These are phyloP conservation scores for Salix exigua DNA, from an alignment of 345 rosid species.

Conservation along the genomic window DNA sequence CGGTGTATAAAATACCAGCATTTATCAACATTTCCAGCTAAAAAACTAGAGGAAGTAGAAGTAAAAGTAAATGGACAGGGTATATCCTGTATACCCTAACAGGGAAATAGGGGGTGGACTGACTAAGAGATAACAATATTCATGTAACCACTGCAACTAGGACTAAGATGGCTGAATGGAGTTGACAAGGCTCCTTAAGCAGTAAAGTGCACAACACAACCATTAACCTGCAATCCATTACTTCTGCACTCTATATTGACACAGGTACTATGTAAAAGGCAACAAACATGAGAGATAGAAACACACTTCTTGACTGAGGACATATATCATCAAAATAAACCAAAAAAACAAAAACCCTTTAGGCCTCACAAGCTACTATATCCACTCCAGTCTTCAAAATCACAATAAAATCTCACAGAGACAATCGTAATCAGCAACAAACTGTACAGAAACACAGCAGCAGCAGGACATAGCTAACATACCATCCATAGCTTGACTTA, in stretches of 20 bases:
- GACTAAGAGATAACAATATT: not conserved
- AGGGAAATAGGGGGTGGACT: not conserved
- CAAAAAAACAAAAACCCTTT: not conserved
- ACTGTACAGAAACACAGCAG: not conserved
- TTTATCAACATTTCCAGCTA: not conserved
- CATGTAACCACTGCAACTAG: too few species aligned
- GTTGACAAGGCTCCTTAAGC: too few species aligned
- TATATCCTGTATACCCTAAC: not conserved
- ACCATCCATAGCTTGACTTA: conserved; percentile 97
- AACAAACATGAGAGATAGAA: not conserved
- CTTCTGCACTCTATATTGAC: too few species aligned
- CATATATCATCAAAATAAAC: not conserved
- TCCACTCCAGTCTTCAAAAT: not conserved
- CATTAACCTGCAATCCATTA: not conserved
- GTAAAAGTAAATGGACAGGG: not conserved
- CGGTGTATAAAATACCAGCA: too few species aligned
- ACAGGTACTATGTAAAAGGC: not conserved
- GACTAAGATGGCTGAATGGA: not conserved
- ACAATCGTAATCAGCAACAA: too few species aligned
- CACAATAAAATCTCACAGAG: not conserved
- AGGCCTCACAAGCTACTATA: not conserved
- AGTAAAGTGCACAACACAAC: not conserved
- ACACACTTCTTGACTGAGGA: not conserved
- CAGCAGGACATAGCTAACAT: conserved; percentile 8
- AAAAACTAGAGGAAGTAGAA: not conserved